Evolutionary conservation across 73 alveolate genomes (phyloP).

Genomic region (Paramecium caudatum): DNA sequence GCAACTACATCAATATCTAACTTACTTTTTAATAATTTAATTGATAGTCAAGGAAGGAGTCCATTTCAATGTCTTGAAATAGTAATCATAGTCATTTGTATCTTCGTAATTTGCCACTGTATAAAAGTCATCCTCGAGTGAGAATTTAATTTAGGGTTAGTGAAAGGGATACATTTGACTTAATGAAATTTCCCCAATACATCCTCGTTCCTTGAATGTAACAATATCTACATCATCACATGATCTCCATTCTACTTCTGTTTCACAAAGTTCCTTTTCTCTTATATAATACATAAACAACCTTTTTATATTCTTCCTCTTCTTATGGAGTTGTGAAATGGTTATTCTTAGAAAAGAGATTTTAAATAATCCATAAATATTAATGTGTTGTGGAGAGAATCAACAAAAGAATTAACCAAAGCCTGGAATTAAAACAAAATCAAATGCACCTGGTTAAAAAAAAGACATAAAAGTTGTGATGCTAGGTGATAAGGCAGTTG

Average conservation of each 20-base stretch:
- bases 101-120: neutral
- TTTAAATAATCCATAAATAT: neutral
- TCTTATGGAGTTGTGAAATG: neutral
- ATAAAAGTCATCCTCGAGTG: neutral
- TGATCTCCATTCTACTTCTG: neutral
- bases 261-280: slow-evolving; percentile 31
- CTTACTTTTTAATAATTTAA: neutral
- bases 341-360: neutral
- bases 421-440: slow-evolving; percentile 59
- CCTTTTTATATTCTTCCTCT: neutral
- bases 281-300: neutral
- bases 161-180: neutral
- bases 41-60: slow-evolving; percentile 9
- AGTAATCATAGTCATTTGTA: neutral
- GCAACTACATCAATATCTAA: neutral
- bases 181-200: neutral
- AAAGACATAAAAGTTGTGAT: slow-evolving; percentile 77
- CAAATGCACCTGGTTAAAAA: slow-evolving; percentile 45
- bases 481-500: slow-evolving; percentile 81
- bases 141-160: neutral
- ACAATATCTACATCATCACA: neutral
- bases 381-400: slow-evolving; percentile 50
- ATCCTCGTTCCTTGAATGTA: neutral
- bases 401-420: slow-evolving; percentile 30
- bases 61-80: neutral